Base-by-base conservation (phyloP, 2,329 filamentous ascomycete genomes). In the Stagonosporopsis rhizophila region DNA sequence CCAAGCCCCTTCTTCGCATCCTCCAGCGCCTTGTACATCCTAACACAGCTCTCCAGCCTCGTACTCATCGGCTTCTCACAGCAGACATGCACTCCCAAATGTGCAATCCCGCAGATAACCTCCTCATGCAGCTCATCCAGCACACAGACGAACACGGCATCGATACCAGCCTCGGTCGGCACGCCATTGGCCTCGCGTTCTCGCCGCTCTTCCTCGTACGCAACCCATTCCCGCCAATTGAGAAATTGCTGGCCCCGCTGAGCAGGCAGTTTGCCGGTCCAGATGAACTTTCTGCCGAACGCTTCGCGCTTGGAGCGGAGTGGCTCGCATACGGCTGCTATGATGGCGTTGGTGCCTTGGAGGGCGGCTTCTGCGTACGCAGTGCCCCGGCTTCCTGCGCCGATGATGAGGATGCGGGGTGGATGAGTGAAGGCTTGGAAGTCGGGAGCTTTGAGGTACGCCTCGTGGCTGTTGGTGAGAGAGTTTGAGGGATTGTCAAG, bases 31-130 rank as follows among this genome's bases (percentile, higher is more conserved):
- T 78, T 78, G 74, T 87, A 91, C 68, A 96, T 94, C 39, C 81
- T 81, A 32, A 96, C 79, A 71, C 92, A 97, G 67, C 95, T 92
- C 17, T 82, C 75, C 25, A 98, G 79, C 0, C 85, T 89, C 20
- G 91, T 92, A 0, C 92, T 91, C 50, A 99, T 79, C 2, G 95
- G 95, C 78, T 99, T 99, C 81, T 99, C 95, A 74, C 92, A 96
- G 82, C 97, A 90, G 61, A 98, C 87, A 74, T 97, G 92, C 44
- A 97, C 78, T 2, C 81, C 84, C 72, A 80, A 78, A 12, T 85
- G 85, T 1, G 90, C 88, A 48, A 96, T 82, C 1, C 86, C 89
- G 39, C 88, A 82, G 20, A 96, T 84, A 44, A 94, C 91, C 52
- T 92, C 88, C 45, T 87, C 87, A 75, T 99, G 95, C 79, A 91